Evolutionary conservation across 257 asterid genomes (phyloP).

Genomic region (Ilex asprella): DNA sequence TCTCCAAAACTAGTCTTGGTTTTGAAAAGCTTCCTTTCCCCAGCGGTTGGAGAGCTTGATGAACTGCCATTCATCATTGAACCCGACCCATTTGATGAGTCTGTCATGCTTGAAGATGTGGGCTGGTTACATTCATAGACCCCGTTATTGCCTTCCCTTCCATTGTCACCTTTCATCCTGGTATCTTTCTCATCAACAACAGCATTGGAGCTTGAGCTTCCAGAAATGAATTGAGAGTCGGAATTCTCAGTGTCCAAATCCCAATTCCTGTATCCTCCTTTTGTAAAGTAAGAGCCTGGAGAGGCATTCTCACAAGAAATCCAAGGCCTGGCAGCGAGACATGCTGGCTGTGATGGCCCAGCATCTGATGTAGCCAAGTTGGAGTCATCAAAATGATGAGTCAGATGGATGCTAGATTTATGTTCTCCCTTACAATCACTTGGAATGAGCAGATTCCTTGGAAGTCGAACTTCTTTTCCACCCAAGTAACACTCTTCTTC

Average conservation of each 20-base stretch:
- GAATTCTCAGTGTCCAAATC: slow-evolving; percentile 14
- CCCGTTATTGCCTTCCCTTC: slow-evolving; percentile 26
- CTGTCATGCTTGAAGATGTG: slow-evolving; percentile 55
- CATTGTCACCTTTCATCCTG: slow-evolving; percentile 14
- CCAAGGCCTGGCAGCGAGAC: slow-evolving; percentile 24
- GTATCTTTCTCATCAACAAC: slow-evolving; percentile 22
- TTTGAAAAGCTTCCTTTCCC: slow-evolving; percentile 22
- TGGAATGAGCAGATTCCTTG: slow-evolving; percentile 2
- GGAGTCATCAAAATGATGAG: slow-evolving; percentile 16
- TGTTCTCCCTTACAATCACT: slow-evolving; percentile 7
- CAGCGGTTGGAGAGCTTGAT: slow-evolving; percentile 48
- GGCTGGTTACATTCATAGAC: slow-evolving; percentile 40
- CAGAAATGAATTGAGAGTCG: slow-evolving; percentile 23
- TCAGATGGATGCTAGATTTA: slow-evolving; percentile 10
- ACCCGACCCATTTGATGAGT: slow-evolving; percentile 52
- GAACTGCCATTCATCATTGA: slow-evolving; percentile 48
- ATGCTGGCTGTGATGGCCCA: slow-evolving; percentile 18
- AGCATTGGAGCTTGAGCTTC: slow-evolving; percentile 25
- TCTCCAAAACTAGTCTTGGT: slow-evolving; percentile 29
- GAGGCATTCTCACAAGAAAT: slow-evolving; percentile 23
- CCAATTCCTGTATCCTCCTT: slow-evolving; percentile 15
- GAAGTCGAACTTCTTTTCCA: slow-evolving; percentile 17
- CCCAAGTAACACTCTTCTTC: slow-evolving; percentile 42
- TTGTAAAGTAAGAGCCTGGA: slow-evolving; percentile 22
- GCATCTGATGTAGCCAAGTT: slow-evolving; percentile 29